Percentiles rank a stretch among this genome's conserved stretches.
These are phyloP conservation scores for Leucosporidium yakuticum DNA, from an alignment of 768 basidiomycete genomes.

Conservation along the genomic window DNA sequence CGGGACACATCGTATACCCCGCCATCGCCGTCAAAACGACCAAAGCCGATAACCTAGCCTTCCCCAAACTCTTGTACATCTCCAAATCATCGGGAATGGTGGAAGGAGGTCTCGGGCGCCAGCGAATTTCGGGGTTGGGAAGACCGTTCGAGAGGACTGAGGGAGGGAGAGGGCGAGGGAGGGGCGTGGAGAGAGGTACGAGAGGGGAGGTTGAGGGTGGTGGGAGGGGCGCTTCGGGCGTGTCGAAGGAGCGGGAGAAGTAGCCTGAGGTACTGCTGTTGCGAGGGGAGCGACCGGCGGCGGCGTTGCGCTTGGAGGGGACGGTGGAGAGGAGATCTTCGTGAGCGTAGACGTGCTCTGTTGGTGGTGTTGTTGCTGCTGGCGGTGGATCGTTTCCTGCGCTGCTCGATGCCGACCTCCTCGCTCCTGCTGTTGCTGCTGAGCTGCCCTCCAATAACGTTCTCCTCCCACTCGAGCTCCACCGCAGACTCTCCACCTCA, in stretches of 20 bases:
- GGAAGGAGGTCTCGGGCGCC: slow-evolving; percentile 21
- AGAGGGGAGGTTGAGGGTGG: slow-evolving; percentile 33
- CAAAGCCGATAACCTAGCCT: slow-evolving; percentile 61
- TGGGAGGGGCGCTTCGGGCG: slow-evolving; percentile 17
- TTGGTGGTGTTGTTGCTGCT: background rate
- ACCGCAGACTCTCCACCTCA: background rate
- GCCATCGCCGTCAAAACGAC: slow-evolving; percentile 85
- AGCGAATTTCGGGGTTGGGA: slow-evolving; percentile 31
- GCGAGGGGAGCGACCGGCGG: background rate
- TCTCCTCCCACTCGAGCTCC: background rate
- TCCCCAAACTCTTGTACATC: slow-evolving; percentile 30
- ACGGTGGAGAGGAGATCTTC: slow-evolving; percentile 27
- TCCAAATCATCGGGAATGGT: slow-evolving; percentile 22
- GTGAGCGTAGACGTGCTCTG: slow-evolving; percentile 20
- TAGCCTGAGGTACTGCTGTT: background rate
- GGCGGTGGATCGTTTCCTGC: background rate
- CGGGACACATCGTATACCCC: slow-evolving; percentile 84
- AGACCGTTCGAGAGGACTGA: slow-evolving; percentile 29
- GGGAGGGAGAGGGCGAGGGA: slow-evolving; percentile 18
- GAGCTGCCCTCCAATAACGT: background rate
- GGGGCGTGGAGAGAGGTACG: slow-evolving; percentile 18
- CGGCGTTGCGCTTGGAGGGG: background rate
- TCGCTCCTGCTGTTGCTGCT: background rate
- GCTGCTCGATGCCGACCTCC: background rate
- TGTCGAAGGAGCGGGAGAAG: slow-evolving; percentile 21